These are phyloP conservation scores for Lecanicillium sp. DNA, from an alignment of 2,329 filamentous ascomycete species.

Conservation along the genomic window DNA sequence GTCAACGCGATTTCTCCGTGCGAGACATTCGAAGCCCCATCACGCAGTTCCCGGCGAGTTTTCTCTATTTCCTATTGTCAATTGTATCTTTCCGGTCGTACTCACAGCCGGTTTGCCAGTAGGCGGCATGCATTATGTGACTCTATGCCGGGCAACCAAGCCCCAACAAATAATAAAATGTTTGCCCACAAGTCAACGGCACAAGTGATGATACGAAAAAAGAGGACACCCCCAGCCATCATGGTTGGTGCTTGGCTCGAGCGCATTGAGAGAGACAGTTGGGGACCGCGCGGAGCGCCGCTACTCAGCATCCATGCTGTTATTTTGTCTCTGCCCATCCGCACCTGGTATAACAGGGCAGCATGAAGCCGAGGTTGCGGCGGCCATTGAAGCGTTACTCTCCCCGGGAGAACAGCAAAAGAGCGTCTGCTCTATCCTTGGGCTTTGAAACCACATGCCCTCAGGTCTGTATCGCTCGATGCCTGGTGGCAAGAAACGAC, in stretches of 20 bases:
- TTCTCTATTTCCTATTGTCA: not conserved
- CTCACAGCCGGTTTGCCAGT: not conserved
- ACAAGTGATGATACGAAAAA: not conserved
- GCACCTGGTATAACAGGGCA: too few species aligned
- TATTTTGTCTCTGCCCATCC: too few species aligned
- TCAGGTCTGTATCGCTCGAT: not conserved
- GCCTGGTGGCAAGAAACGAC: not conserved
- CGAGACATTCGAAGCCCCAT: too few species aligned
- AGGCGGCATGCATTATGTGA: not conserved
- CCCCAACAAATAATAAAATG: not conserved
- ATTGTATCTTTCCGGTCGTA: not conserved
- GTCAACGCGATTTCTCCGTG: too few species aligned
- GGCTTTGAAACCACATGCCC: too few species aligned
- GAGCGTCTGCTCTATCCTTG: not conserved
- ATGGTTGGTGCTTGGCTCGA: conserved; percentile 3
- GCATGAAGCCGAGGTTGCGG: conserved; percentile 1
- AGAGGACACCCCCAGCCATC: not conserved
- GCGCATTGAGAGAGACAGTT: conserved; percentile 11
- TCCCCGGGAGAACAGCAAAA: too few species aligned
- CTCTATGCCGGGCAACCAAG: not conserved
- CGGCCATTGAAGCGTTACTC: not conserved
- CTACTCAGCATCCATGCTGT: too few species aligned
- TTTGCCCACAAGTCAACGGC: too few species aligned
- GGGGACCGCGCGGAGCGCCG: not conserved
- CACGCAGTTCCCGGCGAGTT: not conserved